Percentiles rank a stretch among this genome's conserved stretches.
phyloP scores from a whole-genome alignment of 2,329 filamentous ascomycete genomes.

The Aureobasidium sp. region DNA sequence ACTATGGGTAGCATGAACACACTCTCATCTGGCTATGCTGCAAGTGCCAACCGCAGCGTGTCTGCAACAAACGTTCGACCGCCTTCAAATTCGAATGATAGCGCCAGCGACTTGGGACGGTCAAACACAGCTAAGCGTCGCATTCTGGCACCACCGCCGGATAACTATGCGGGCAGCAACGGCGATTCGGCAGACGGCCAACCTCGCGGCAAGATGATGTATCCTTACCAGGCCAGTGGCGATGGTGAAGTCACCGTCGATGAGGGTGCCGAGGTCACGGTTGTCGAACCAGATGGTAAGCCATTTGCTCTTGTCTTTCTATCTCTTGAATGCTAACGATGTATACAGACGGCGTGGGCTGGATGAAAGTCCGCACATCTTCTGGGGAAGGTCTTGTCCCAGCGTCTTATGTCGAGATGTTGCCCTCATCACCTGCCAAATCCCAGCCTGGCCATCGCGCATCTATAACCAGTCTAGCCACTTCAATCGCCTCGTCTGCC shows the following conservation, averaged over 20 bases:
- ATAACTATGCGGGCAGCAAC: constrained; percentile 60
- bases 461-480: constrained; percentile 60
- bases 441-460: constrained; percentile 15
- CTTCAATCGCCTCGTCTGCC: constrained; percentile 32
- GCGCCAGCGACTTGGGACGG: constrained; percentile 16
- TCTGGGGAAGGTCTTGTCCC: constrained; percentile 76
- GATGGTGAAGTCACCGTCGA: constrained; percentile 73
- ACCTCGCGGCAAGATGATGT: constrained; percentile 80
- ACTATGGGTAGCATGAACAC: constrained; percentile 73
- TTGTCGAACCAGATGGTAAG: constrained; percentile 85
- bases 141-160: constrained; percentile 78
- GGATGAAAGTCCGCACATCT: constrained; percentile 68
- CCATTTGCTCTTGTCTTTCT: constrained; percentile 16
- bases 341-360: constrained; percentile 88
- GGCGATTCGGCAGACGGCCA: constrained; percentile 35
- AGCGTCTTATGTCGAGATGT: constrained; percentile 70
- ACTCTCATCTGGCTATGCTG: constrained; percentile 77
- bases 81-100: constrained; percentile 36
- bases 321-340: constrained; percentile 17
- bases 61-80: constrained; percentile 44
- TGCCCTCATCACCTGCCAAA: constrained; percentile 25
- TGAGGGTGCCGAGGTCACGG: constrained; percentile 67
- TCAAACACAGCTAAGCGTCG: constrained; percentile 41
- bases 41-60: constrained; percentile 67
- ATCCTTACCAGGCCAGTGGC: constrained; percentile 70